Evolutionary conservation across 257 asterid species (phyloP), one percentile per base, ranked within the genome.

Genomic region (Paraleonurus japonicus): DNA sequence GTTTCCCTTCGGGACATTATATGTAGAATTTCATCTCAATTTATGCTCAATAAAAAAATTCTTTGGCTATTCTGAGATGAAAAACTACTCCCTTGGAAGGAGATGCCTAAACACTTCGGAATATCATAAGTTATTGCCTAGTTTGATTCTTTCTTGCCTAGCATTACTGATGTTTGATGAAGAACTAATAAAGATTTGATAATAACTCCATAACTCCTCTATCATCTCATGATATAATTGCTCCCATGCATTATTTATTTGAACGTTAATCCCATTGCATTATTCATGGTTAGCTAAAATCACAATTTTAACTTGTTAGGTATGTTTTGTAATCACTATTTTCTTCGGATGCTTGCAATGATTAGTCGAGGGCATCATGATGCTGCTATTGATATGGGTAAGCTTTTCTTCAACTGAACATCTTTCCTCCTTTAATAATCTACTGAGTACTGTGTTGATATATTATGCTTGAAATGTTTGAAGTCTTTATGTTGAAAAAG

Each of bases 321-420:
- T 74, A 78, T 80, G 59, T 95, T 84, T 73, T 95, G 99, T 70
- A 95, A 95, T 73, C 96, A 95, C 77, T 89, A 95, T 79, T 95
- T 95, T 79, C 98, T 95, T 41, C 87, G 83, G 75, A 86, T 81
- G 95, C 97, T 95, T 77, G 95, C 97, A 70, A 78, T 51, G 70
- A 83, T 87, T 78, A 81, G 97, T 41, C 83, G 66, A 37, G 99
- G 99, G 23, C 85, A 78, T 71, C 80, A 91, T 82, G 96, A 74
- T 30, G 70, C 63, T 63, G 82, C 79, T 58, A 41, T 20, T 57
- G 81, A 74, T 53, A 51, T 75, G 75, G 83, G 83, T 78, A 72
- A 63, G 81, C 70, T 7, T 73, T 67, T 48, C 50, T 50, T 71
- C 67, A 33, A 33, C 15, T 41, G 2, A 32, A n/a, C 23, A 23